Percentiles rank a stretch among this genome's conserved stretches.
Evolutionary conservation across 1,284 basidiomycete species (phyloP).

Genomic region (Malassezia pachydermatis): DNA sequence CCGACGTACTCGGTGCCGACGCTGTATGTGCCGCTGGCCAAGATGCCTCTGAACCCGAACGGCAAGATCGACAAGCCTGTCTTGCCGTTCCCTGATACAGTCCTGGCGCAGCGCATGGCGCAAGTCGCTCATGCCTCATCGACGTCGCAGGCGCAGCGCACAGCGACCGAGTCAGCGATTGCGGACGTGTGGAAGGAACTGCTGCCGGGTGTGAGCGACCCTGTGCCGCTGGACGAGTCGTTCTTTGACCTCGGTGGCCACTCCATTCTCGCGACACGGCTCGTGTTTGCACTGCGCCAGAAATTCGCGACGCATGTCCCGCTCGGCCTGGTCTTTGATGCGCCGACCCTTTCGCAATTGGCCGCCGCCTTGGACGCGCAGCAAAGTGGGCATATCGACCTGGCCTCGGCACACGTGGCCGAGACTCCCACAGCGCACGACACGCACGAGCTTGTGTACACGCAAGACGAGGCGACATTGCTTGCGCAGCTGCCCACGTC

Average conservation of each 20-base stretch:
- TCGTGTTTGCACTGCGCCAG: constrained; percentile 95
- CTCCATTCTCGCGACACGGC: constrained; percentile 90
- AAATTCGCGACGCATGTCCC: constrained; percentile 82
- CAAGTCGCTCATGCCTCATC: constrained; percentile 23
- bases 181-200: constrained; percentile 67
- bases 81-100: constrained; percentile 96
- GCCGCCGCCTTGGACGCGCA: constrained; percentile 69
- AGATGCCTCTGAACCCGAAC: constrained; percentile 97
- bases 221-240: constrained; percentile 78
- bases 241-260: constrained; percentile 99
- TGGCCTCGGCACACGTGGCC: constrained; percentile 49
- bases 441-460: constrained; percentile 62
- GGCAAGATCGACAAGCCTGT: constrained; percentile 99
- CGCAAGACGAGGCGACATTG: constrained; percentile 65
- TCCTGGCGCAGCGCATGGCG: constrained; percentile 52
- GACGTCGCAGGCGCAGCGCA: constrained; percentile 45
- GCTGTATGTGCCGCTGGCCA: constrained; percentile 70
- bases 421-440: constrained; percentile 27
- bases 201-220: constrained; percentile 67
- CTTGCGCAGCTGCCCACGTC: constrained; percentile 48
- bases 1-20: constrained; percentile 55
- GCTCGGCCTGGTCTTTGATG: constrained; percentile 81
- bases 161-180: constrained; percentile 68
- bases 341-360: constrained; percentile 74
- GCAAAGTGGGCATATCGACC: constrained; percentile 68